phyloP scores from a whole-genome alignment of 202 grass and related monocot genomes.

The Elaeis oleifera region DNA sequence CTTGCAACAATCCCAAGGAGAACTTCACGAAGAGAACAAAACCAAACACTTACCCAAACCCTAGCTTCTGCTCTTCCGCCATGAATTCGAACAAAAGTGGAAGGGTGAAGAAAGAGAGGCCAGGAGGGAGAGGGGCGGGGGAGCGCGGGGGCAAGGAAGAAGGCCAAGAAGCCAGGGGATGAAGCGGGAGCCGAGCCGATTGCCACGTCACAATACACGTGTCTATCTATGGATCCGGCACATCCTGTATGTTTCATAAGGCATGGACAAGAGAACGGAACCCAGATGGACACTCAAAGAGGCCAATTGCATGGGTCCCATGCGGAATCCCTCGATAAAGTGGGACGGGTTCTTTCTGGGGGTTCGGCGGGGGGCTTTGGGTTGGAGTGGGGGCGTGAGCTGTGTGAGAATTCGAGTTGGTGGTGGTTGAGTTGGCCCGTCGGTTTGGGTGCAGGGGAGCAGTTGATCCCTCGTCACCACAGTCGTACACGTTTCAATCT shows the following conservation, averaged over 20 bases:
- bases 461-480: conserved; percentile 41
- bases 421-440: conserved; percentile 51
- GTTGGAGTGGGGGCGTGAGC: no score
- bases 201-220: conserved; percentile 91
- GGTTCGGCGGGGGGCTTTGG: no score
- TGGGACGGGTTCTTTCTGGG: no score
- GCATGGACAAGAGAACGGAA: background rate
- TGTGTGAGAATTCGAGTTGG: background rate
- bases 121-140: conserved; percentile 1
- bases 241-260: conserved; percentile 1
- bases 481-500: conserved; percentile 34
- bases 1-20: no score
- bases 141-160: background rate
- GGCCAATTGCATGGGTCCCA: no score
- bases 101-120: background rate
- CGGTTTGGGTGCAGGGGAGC: conserved; percentile 19
- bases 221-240: conserved; percentile 38
- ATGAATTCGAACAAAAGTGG: background rate
- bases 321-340: no score
- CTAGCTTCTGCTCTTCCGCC: no score
- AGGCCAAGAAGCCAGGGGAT: no score
- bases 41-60: no score
- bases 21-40: no score
- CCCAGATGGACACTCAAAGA: background rate
- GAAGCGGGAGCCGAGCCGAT: conserved; percentile 41